Evolutionary conservation across 129 eudicot genomes (phyloP).

Genomic region (Flaveria brownii): DNA sequence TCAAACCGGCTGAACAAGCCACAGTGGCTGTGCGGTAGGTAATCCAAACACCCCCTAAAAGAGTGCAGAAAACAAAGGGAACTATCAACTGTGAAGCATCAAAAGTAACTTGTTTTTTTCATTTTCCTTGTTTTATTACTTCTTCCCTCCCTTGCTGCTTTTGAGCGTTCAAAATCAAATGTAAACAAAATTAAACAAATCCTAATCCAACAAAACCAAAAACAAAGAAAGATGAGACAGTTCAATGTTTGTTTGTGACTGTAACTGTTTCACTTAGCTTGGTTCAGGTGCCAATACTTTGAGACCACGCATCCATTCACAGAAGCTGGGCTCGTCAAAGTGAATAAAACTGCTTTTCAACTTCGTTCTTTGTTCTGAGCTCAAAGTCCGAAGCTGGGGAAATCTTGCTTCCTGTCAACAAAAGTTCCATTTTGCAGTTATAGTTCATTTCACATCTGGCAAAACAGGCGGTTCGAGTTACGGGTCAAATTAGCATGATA

Average conservation of each 20-base stretch:
- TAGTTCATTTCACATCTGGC: not conserved
- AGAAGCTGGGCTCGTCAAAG: constrained; percentile 92
- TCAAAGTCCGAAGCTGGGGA: constrained; percentile 88
- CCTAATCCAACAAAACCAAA: constrained; percentile 13
- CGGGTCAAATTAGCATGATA: not conserved
- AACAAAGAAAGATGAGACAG: not conserved
- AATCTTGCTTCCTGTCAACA: constrained; percentile 93
- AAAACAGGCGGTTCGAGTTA: not conserved
- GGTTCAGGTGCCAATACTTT: constrained; percentile 91
- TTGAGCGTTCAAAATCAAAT: constrained; percentile 35
- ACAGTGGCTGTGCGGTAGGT: not conserved
- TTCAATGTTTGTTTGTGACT: constrained; percentile 4
- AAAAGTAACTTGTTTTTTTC: constrained; percentile 25
- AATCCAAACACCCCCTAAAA: not conserved
- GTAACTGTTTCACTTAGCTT: constrained; percentile 38
- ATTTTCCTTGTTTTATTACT: constrained; percentile 14
- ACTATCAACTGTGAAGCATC: constrained; percentile 8
- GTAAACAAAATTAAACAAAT: constrained; percentile 28
- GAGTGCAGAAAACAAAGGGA: not conserved
- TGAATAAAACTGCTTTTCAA: constrained; percentile 85
- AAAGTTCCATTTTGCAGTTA: not conserved
- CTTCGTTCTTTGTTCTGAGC: constrained; percentile 71
- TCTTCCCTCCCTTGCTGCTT: constrained; percentile 26
- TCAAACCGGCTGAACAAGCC: not conserved
- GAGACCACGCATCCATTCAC: constrained; percentile 93